A percentile compares a stretch with the other conserved stretches of the same genome.
phyloP scores from a whole-genome alignment of 352 stramenopile species.

The Phytopythium helicoides region DNA sequence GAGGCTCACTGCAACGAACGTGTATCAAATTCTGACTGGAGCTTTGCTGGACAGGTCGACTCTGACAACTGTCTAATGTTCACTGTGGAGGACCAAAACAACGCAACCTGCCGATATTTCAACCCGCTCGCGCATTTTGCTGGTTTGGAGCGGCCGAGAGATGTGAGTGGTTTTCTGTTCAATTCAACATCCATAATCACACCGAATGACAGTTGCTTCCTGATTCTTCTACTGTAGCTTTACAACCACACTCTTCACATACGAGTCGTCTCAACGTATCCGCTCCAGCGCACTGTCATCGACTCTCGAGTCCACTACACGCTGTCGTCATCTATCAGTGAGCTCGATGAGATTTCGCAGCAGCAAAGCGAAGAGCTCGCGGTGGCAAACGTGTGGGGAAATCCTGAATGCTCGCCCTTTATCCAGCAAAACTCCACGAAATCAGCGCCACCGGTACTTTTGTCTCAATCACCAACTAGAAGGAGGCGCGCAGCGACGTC shows the following conservation, averaged over 20 bases:
- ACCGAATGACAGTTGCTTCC: not conserved
- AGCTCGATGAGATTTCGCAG: constrained; percentile 7
- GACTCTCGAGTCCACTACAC: constrained; percentile 56
- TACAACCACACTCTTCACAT: constrained; percentile 53
- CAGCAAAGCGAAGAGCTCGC: constrained; percentile 6
- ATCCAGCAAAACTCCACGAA: no score
- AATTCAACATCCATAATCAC: no score
- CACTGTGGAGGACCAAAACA: constrained; percentile 1
- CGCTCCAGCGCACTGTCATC: constrained; percentile 47
- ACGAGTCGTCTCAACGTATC: constrained; percentile 33
- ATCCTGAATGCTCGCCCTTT: no score
- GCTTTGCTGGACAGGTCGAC: constrained; percentile 28
- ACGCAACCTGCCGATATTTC: constrained; percentile 21
- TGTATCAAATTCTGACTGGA: not conserved
- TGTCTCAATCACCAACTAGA: no score
- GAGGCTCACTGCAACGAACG: not conserved
- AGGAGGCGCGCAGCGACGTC: not conserved
- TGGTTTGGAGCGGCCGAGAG: constrained; percentile 32
- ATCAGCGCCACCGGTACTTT: no score
- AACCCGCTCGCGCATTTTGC: constrained; percentile 41
- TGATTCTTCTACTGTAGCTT: constrained; percentile 20
- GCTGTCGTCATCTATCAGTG: constrained; percentile 10
- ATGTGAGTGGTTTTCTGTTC: constrained; percentile 44
- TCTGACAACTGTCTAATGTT: constrained; percentile 47
- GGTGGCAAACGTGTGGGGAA: not conserved